Conservation (phyloP, 139 green algal genomes). For the Chlorella ohadii region DNA sequence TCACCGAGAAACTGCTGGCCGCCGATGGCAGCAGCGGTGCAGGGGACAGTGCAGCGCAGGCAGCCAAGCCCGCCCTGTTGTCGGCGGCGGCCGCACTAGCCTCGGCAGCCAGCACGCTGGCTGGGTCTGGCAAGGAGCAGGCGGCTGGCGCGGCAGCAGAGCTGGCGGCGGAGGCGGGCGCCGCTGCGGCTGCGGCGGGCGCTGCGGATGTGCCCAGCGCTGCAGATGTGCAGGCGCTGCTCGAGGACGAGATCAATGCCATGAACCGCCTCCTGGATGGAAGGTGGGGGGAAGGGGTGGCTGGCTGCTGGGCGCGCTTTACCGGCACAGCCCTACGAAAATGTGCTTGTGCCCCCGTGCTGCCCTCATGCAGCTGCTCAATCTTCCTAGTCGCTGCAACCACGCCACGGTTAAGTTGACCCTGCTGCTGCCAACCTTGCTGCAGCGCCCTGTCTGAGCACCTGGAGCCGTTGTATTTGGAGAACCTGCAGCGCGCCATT, state of each 20-base stretch:
- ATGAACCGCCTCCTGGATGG: constrained; percentile 25
- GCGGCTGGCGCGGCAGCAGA: neutral
- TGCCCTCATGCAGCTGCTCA: no score
- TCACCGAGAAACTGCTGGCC: constrained; percentile 4
- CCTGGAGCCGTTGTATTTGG: constrained; percentile 30
- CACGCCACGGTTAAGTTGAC: no score
- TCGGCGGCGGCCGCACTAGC: neutral
- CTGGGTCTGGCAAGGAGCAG: neutral
- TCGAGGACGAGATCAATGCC: constrained; percentile 21
- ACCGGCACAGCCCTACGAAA: no score
- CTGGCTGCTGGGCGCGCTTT: no score
- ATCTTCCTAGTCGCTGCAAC: no score
- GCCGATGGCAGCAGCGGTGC: neutral
- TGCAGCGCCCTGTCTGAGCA: constrained; percentile 17
- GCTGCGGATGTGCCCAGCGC: neutral
- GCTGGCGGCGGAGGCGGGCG: neutral
- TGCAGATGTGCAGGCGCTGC: neutral
- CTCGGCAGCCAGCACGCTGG: neutral
- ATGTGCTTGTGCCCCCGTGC: no score
- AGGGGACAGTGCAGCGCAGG: neutral
- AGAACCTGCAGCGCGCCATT: constrained; percentile 6
- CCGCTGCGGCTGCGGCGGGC: neutral
- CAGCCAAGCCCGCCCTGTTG: neutral
- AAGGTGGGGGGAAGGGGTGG: neutral
- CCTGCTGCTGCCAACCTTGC: neutral